Evolutionary conservation across 371 early-diverging fungal species (phyloP), one percentile per base, ranked within the genome.

Genomic region (Rhizopus arrhizus): DNA sequence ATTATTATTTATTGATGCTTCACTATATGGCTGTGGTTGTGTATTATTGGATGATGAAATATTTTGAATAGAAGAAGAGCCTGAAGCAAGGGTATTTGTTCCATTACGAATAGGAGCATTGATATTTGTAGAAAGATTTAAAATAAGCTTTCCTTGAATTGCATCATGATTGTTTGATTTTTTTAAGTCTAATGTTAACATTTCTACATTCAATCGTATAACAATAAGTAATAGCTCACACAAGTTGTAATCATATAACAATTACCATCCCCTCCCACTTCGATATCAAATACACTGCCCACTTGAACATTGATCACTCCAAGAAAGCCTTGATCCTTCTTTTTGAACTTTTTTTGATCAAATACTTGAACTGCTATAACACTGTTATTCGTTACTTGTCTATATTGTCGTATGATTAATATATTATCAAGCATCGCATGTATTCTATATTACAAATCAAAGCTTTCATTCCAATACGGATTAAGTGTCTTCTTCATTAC

Each of bases 261-360:
- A 50, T 62, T 81, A 89, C 90, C 89, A 66, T 89, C 87, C 9
- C 90, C 89, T 45, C 88, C 89, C n/a, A 74, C 60, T 57, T 74
- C 75, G 4, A 89, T 73, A 62, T 95, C 89, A 68, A 96, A 85
- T 28, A 95, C 83, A 65, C 83, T 84, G 56, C 87, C 82, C 62
- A 96, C 84, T 66, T 89, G 85, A 10, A 95, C 82, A 66, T 94
- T 95, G 58, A 95, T 85, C 29, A 95, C 94, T 33, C 98, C 98
- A 22, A 98, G 76, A 72, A 96, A 95, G 0, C 98, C 97, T 75
- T 96, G 96, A 61, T 90, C 88, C 70, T 87, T 90, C 84, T 91
- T 94, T 79, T 95, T 95, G 73, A 92, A 96, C 71, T 94, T 94
- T 70, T 90, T 87, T 77, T 96, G 96, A 76, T 98, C 98, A 82